These are phyloP conservation scores for Lactuca saligna DNA, from an alignment of 129 eudicot genomes.

Conservation along the genomic window DNA sequence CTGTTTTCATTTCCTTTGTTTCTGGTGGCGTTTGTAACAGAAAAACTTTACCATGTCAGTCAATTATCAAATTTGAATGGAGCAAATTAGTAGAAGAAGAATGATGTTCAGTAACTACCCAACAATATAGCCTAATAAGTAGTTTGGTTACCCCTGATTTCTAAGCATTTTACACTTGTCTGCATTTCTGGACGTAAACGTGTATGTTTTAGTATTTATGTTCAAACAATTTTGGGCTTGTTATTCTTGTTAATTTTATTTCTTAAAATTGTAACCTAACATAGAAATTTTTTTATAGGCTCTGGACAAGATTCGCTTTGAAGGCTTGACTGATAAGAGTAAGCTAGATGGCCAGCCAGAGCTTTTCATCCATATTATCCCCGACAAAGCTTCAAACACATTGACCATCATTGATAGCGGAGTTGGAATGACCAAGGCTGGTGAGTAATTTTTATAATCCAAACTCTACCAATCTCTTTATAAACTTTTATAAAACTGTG, in stretches of 20 bases:
- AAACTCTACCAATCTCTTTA: neutral
- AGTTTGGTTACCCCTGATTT: too few relatives aligned
- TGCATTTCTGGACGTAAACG: too few relatives aligned
- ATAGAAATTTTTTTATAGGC: conserved; percentile 37
- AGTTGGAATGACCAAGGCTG: conserved; percentile 95
- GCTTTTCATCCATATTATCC: conserved; percentile 87
- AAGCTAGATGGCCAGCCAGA: conserved; percentile 92
- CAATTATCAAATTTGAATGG: too few relatives aligned
- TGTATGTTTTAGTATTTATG: too few relatives aligned
- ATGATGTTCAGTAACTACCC: too few relatives aligned
- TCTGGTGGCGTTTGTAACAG: too few relatives aligned
- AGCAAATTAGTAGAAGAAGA: too few relatives aligned
- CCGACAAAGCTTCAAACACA: conserved; percentile 75
- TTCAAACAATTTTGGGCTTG: neutral
- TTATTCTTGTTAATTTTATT: neutral
- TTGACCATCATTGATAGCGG: conserved; percentile 87
- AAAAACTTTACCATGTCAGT: too few relatives aligned
- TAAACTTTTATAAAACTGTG: neutral
- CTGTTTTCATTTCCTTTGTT: too few relatives aligned
- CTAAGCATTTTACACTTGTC: too few relatives aligned
- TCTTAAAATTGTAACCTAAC: neutral
- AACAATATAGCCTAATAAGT: too few relatives aligned
- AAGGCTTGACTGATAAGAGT: conserved; percentile 92
- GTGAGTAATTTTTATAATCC: conserved; percentile 31
- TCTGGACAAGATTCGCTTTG: conserved; percentile 83